Conservation (phyloP, 345 rosid species). For the Boechera retrofracta region DNA sequence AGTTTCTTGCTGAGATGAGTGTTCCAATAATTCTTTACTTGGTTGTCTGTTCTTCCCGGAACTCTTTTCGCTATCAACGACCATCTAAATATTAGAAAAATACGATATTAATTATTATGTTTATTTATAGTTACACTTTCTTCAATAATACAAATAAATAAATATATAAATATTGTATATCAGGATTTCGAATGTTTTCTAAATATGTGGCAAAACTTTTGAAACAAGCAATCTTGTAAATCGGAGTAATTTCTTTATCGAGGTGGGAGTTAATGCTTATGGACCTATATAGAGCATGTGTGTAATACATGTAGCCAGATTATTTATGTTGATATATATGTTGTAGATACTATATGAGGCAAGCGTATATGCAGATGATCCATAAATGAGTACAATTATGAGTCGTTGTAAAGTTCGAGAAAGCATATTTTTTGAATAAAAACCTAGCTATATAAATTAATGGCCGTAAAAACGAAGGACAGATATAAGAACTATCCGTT, state of each 20-base stretch:
- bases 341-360: not conserved
- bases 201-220: not conserved
- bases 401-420: conserved; percentile 30
- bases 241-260: not conserved
- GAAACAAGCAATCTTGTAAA: not conserved
- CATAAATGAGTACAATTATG: conserved; percentile 22
- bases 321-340: conserved; percentile 17
- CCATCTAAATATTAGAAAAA: conserved; percentile 40
- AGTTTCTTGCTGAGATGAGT: conserved; percentile 49
- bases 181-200: not conserved
- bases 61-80: conserved; percentile 53
- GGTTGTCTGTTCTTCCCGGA: conserved; percentile 60
- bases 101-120: not conserved
- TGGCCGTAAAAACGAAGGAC: not conserved
- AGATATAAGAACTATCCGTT: conserved; percentile 12
- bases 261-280: conserved; percentile 22
- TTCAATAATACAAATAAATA: not conserved
- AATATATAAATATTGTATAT: not conserved
- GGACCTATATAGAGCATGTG: conserved; percentile 6
- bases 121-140: not conserved
- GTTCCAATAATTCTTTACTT: conserved; percentile 59
- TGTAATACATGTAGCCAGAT: not conserved
- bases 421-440: not conserved
- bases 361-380: conserved; percentile 11
- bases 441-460: conserved; percentile 6